Conservation (phyloP, 1,139 yeast species). For the Kodamaea plutei region DNA sequence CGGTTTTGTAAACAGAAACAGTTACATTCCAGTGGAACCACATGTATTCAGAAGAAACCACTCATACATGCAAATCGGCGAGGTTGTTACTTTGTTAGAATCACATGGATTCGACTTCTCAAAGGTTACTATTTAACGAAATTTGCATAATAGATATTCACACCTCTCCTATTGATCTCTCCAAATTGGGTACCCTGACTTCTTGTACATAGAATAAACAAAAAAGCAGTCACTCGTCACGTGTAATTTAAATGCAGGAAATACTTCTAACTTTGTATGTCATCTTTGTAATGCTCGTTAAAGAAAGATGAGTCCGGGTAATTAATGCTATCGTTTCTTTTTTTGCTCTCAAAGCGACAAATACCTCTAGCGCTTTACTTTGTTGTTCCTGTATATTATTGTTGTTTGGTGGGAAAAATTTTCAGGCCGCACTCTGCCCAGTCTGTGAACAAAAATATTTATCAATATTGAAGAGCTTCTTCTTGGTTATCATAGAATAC, state of each 20-base stretch:
- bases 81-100: conserved; percentile 39
- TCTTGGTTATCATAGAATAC: conserved; percentile 13
- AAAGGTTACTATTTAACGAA: conserved; percentile 18
- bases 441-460: conserved; percentile 6
- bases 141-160: conserved; percentile 1
- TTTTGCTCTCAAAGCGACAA: no score
- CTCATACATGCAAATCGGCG: conserved; percentile 36
- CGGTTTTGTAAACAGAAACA: conserved; percentile 47
- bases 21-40: conserved; percentile 42
- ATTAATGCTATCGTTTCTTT: no score
- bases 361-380: no score
- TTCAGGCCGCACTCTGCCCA: conserved; percentile 6
- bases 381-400: not conserved
- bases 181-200: not conserved
- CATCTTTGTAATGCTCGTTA: no score
- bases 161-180: not conserved
- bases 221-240: conserved; percentile 16
- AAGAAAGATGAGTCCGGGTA: no score
- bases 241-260: no score
- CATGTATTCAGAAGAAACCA: conserved; percentile 41
- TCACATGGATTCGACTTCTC: conserved; percentile 32
- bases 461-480: conserved; percentile 12
- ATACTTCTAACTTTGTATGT: no score
- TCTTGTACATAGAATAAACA: conserved; percentile 6
- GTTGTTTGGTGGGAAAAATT: conserved; percentile 9